A percentile compares a stretch with the other conserved stretches of the same genome.
Evolutionary conservation across 208 protist genomes (phyloP).

Genomic region (Crithidia acanthocephali): DNA sequence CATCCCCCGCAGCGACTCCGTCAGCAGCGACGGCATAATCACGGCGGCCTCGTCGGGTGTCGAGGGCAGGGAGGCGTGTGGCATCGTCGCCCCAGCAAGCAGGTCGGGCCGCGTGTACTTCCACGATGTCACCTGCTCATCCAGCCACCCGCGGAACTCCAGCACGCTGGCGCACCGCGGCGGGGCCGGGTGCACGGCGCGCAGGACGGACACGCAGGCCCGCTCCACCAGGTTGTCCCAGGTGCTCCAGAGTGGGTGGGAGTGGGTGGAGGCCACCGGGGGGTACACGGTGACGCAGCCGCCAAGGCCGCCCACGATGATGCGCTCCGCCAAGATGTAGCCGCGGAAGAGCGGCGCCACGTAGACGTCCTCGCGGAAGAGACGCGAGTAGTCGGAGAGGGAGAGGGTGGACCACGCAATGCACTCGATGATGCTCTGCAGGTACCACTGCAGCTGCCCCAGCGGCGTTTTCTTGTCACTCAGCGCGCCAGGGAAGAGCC

Average conservation of each 20-base stretch:
- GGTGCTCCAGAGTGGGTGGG: slow-evolving; percentile 94
- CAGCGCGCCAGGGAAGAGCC: slow-evolving; percentile 74
- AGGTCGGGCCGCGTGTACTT: slow-evolving; percentile 57
- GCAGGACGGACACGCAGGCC: slow-evolving; percentile 61
- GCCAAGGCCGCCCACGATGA: slow-evolving; percentile 91
- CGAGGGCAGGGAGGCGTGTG: slow-evolving; percentile 11
- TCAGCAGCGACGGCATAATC: slow-evolving; percentile 70
- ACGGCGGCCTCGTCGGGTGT: slow-evolving; percentile 40
- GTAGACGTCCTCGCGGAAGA: slow-evolving; percentile 97
- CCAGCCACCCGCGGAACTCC: slow-evolving; percentile 86
- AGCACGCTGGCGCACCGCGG: slow-evolving; percentile 51
- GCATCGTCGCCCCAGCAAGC: slow-evolving; percentile 1
- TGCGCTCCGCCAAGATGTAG: slow-evolving; percentile 97
- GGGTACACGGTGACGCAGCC: slow-evolving; percentile 95
- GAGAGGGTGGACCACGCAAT: slow-evolving; percentile 98
- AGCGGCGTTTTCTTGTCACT: slow-evolving; percentile 94
- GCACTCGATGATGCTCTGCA: slow-evolving; percentile 98
- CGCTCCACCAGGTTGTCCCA: slow-evolving; percentile 84
- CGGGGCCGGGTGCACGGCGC: slow-evolving; percentile 60
- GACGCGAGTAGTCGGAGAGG: slow-evolving; percentile 67
- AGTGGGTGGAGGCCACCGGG: slow-evolving; percentile 84
- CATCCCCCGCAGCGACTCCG: slow-evolving; percentile 72
- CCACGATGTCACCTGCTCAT: slow-evolving; percentile 70
- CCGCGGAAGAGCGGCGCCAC: slow-evolving; percentile 97
- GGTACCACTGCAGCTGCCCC: slow-evolving; percentile 99